Evolutionary conservation across 73 alveolate genomes (phyloP).

Genomic region (Paramecium primaurelia): DNA sequence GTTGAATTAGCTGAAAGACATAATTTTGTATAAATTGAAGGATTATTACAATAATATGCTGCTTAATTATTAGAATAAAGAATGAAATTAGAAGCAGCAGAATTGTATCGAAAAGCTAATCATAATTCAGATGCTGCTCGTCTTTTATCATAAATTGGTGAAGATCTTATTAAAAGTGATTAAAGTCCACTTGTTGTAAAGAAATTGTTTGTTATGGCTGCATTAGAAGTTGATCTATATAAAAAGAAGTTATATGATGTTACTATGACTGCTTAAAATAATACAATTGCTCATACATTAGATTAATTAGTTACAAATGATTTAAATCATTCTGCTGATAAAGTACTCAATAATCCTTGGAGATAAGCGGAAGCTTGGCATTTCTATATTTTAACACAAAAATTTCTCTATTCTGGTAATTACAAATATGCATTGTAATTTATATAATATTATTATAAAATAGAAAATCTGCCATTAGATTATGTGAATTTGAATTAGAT

Average conservation of each 20-base stretch:
- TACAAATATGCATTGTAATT: conserved; percentile 84
- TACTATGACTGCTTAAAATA: conserved; percentile 90
- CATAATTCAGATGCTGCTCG: conserved; percentile 99
- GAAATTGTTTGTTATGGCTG: conserved; percentile 97
- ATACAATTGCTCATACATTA: conserved; percentile 86
- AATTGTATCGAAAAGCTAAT: conserved; percentile 98
- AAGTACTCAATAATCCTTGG: conserved; percentile 97
- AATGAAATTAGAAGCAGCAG: conserved; percentile 97
- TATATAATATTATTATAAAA: neutral
- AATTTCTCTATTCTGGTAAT: conserved; percentile 95
- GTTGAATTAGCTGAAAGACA: conserved; percentile 99
- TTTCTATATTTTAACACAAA: conserved; percentile 94
- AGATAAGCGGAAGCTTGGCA: conserved; percentile 99
- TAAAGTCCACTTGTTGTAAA: conserved; percentile 93
- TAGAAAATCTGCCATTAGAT: conserved; percentile 90
- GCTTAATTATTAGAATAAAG: conserved; percentile 95
- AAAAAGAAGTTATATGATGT: conserved; percentile 95
- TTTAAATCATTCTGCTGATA: conserved; percentile 78
- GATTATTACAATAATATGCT: conserved; percentile 95
- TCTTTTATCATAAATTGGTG: conserved; percentile 88
- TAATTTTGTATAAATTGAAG: conserved; percentile 98
- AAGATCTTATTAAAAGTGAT: conserved; percentile 85
- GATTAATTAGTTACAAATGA: conserved; percentile 53
- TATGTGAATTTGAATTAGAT: conserved; percentile 95
- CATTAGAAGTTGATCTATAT: conserved; percentile 89